Base-by-base conservation (phyloP, 2,329 filamentous ascomycete species). In the Colletotrichum tamarilloi region DNA sequence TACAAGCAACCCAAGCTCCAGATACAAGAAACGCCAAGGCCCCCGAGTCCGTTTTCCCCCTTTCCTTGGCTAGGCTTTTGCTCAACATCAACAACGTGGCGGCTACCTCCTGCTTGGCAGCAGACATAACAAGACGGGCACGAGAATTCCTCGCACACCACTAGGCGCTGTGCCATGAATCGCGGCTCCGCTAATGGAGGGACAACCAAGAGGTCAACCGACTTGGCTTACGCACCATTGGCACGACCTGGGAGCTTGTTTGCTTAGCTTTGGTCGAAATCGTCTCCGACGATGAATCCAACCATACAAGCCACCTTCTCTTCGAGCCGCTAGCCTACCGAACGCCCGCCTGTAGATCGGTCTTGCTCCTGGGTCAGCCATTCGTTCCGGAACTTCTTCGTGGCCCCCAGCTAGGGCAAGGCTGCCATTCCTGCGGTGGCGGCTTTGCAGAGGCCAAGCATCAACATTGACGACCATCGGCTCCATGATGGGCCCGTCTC, bases 1-100 rank as follows among this genome's bases (percentile, higher is more conserved):
- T 49, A 22, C 22, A 52, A 65, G 56, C 24, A 35, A 46, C 26
- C 32, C 46, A 73, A 73, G 62, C 67, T 66, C 12, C 56, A 52
- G 52, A 52, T 62, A 66, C 60, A 73, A 73, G 67, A 66, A 66
- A 73, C n/a, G 71, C 71, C 67, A 73, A 73, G 71, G 24, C 56
- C 55, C 55, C 60, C 60, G 32, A 22, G 8, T 46, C 62, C 67
- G 42, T 52, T 56, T 57, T 62, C 55, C 7, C 14, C 16, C 42
- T 52, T 62, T 62, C 11, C 71, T 57, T 65, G 55, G 67, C 28
- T 28, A n/a, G 24, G 28, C 22, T 28, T 56, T 46, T 22, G 16
- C 24, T 52, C 32, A 9, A 62, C 12, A 26, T 71, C 56, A 28
- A 56, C 58, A 60, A 38, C 56, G 35, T 52, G 8, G 30, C 28